A percentile compares a stretch with the other conserved stretches of the same genome.
These are phyloP conservation scores for Primulina huaijiensis DNA, from an alignment of 257 asterid species.

Conservation along the genomic window DNA sequence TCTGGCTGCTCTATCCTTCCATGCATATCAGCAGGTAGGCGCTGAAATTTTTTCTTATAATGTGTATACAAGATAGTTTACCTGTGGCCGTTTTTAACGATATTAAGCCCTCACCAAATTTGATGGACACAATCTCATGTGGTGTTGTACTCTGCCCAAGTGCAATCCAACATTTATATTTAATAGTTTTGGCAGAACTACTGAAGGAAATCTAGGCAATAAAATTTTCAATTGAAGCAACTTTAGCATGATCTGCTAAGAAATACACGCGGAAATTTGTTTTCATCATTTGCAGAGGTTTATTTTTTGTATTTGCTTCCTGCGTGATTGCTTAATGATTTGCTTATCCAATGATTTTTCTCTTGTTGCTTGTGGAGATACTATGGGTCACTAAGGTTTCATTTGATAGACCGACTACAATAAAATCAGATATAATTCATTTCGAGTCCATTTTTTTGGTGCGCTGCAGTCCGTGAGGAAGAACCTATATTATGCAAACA, in stretches of 20 bases:
- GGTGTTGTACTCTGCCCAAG: neutral
- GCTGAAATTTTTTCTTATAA: neutral
- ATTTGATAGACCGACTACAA: neutral
- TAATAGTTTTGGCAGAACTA: neutral
- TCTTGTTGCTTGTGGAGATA: neutral
- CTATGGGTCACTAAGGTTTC: neutral
- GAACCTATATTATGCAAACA: neutral
- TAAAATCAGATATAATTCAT: neutral
- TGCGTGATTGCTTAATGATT: neutral
- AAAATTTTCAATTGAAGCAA: neutral
- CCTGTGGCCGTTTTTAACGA: neutral
- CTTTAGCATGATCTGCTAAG: neutral
- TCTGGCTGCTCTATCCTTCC: constrained; percentile 76
- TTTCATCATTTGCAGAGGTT: too few relatives aligned
- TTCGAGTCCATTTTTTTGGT: neutral
- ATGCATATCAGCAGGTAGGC: constrained; percentile 89
- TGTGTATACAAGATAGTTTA: neutral
- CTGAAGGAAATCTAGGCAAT: neutral
- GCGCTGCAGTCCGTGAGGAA: neutral
- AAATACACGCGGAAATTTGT: neutral
- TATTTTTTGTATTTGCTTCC: neutral
- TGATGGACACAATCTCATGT: neutral
- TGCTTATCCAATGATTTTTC: neutral
- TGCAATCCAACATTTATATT: too few relatives aligned
- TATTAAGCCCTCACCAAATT: neutral